Base-by-base conservation (phyloP, 805 yeast species). In the Candida verbasci region DNA sequence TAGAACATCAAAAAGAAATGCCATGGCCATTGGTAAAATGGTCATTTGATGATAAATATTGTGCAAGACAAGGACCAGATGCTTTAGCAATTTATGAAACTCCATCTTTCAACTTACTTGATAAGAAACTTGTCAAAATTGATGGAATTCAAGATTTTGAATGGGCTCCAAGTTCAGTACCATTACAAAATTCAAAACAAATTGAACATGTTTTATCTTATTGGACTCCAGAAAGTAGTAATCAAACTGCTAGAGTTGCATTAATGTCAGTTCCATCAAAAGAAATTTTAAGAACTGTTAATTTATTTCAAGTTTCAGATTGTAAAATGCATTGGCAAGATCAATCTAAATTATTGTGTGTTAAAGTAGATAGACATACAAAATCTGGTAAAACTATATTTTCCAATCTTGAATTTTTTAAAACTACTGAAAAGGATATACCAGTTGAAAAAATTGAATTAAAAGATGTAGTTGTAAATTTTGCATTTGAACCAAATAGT, bases 1-100 rank as follows among this genome's bases (percentile, higher is more conserved):
- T 82, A 55, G 81, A 80, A 54, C 66, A 72, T 26, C 73, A 75
- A 74, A 63, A 78, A 74, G 65, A 78, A 73, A 76, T 80, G 80
- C 79, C 83, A 43, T 93, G 98, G 98, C 98, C 98, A 33, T 77
- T 91, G 53, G 81, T 93, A 60, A 88, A 88, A 67, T 93, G 97
- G 97, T 86, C 97, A 30, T 72, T 68, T 52, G 94, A 93, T 65
- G 95, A 86, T 64, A 80, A 78, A 61, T 93, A 80, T 71, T 86
- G 95, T 68, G 97, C 96, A 38, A 83, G 98, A 69, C 77, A 86
- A 63, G 91, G 93, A 35, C 96, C 95, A 38, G 93, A 86, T 44
- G 94, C 94, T 24, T 71, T 93, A 48, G 89, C 95, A 34, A 77
- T 93, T 47, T 94, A 91, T 62, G 97, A 91, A 52, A 70, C 88